These are phyloP conservation scores for Lentinula aciculospora DNA, from an alignment of 768 basidiomycete species.

Conservation along the genomic window DNA sequence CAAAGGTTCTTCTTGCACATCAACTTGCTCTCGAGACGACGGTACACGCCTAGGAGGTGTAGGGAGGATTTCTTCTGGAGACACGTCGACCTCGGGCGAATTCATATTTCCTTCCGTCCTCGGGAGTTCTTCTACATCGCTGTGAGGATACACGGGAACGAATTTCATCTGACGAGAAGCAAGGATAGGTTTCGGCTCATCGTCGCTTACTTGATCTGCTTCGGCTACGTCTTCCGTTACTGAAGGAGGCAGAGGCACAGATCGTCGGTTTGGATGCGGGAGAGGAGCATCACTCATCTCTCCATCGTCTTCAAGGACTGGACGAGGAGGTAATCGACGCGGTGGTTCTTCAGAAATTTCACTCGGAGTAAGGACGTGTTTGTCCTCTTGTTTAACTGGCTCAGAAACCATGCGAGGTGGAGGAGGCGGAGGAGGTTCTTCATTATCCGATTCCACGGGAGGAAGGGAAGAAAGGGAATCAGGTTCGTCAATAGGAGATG, in stretches of 20 bases:
- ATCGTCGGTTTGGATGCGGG: constrained; percentile 1
- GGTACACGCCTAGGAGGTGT: constrained; percentile 3
- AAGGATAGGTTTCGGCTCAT: constrained; percentile 1
- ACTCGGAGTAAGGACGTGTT: neutral
- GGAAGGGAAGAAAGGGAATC: neutral
- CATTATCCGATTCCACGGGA: neutral
- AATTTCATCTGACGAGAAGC: neutral
- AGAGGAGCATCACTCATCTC: constrained; percentile 5
- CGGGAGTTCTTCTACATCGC: neutral
- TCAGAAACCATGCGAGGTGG: constrained; percentile 12
- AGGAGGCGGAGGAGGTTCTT: constrained; percentile 8
- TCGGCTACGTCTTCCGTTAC: neutral
- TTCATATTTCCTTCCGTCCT: constrained; percentile 3
- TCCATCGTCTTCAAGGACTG: constrained; percentile 1
- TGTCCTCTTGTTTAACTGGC: neutral
- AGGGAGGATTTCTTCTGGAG: constrained; percentile 6
- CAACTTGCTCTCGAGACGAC: neutral
- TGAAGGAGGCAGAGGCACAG: neutral
- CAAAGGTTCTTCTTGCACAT: constrained; percentile 8
- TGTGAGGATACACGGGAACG: constrained; percentile 1
- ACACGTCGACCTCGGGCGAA: neutral
- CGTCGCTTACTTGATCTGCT: neutral
- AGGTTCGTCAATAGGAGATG: neutral
- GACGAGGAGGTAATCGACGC: constrained; percentile 4
- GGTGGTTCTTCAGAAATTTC: neutral